Conservation (phyloP, 2,329 filamentous ascomycete genomes). For the Nannizziopsis arthrosporioides region DNA sequence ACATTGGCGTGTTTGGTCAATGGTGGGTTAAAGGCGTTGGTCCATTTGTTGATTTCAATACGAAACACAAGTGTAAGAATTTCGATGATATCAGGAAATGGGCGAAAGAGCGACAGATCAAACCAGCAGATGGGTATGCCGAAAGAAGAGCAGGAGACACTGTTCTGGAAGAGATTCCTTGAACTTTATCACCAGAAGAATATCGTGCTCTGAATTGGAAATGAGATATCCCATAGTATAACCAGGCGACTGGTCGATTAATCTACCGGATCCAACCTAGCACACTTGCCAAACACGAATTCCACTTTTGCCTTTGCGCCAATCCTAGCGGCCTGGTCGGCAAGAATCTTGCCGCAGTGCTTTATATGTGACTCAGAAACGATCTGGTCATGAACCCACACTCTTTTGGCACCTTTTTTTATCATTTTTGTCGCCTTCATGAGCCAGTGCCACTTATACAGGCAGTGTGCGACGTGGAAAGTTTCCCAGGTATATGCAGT, state of each 20-base stretch:
- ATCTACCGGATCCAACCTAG: neutral
- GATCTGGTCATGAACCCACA: conserved; percentile 11
- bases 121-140: neutral
- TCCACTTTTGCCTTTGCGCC: conserved; percentile 10
- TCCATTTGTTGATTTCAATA: conserved; percentile 35
- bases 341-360: conserved; percentile 10
- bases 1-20: conserved; percentile 12
- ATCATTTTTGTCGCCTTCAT: conserved; percentile 11
- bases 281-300: conserved; percentile 10
- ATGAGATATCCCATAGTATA: neutral
- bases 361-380: conserved; percentile 8
- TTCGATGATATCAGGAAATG: conserved; percentile 12
- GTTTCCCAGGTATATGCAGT: conserved; percentile 13
- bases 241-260: neutral
- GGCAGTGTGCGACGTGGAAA: conserved; percentile 11
- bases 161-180: conserved; percentile 10
- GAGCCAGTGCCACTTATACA: conserved; percentile 13
- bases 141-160: conserved; percentile 8
- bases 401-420: conserved; percentile 8
- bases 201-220: neutral
- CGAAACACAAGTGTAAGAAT: conserved; percentile 13
- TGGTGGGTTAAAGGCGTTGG: conserved; percentile 7
- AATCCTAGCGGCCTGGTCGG: conserved; percentile 2
- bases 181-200: neutral
- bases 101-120: conserved; percentile 22